These are phyloP conservation scores for Pseudogymnoascus sp. DNA, from an alignment of 2,329 filamentous ascomycete genomes.

Conservation along the genomic window DNA sequence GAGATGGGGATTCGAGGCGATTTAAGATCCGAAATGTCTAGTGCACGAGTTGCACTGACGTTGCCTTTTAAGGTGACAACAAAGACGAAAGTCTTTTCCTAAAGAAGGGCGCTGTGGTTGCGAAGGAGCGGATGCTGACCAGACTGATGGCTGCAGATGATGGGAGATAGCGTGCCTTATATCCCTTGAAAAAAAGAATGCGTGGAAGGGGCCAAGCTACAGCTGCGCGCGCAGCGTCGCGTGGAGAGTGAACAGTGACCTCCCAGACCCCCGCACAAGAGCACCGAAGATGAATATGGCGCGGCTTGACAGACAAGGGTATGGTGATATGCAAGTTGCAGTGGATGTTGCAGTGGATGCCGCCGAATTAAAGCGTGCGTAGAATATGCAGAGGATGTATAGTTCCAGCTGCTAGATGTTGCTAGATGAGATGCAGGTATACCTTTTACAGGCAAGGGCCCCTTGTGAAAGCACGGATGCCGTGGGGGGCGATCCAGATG, in stretches of 20 bases:
- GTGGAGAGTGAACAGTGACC: conserved; percentile 7
- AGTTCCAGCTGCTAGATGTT: not conserved
- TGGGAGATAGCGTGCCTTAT: conserved; percentile 7
- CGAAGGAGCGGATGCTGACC: not conserved
- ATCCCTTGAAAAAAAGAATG: not conserved
- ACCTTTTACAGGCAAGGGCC: not conserved
- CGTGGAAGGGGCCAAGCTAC: not conserved
- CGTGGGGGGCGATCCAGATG: not conserved
- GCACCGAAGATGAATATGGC: conserved; percentile 1
- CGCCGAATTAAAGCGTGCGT: not conserved
- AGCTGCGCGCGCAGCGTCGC: not conserved
- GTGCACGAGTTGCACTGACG: conserved; percentile 2
- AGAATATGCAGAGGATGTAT: not conserved
- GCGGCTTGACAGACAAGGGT: conserved; percentile 2
- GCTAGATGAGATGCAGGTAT: not conserved
- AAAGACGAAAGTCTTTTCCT: not conserved
- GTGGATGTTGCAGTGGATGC: not conserved
- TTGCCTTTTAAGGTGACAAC: not conserved
- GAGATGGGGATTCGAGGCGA: not conserved
- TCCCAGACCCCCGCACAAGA: not conserved
- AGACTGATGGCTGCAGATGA: not conserved
- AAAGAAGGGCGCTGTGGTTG: not conserved
- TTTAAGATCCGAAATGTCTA: not conserved
- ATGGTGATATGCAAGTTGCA: not conserved
- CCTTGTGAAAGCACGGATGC: conserved; percentile 1